Evolutionary conservation across 768 basidiomycete genomes (phyloP), one percentile per base, ranked within the genome.

Genomic region (Mycena belliarum): DNA sequence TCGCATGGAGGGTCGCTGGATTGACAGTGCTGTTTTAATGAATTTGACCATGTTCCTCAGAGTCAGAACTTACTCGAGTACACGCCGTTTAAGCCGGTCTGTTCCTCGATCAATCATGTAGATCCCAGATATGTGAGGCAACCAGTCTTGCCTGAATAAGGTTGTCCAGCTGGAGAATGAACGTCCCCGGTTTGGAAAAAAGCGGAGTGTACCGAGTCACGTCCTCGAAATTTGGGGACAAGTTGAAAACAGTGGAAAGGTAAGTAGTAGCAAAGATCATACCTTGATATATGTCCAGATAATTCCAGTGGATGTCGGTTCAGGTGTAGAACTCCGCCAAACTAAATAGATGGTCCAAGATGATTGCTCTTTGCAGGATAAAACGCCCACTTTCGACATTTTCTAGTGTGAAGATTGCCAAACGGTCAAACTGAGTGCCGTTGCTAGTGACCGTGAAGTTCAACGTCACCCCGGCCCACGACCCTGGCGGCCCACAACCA

Each of bases 321-420:
- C 90, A 0, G 89, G 85, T 18, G 90, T 92, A 0, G 88, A 90
- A 20, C 87, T 90, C 35, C 90, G 78, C 90, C 89, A 90, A 49
- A 45, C 40, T 28, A 48, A 26, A n/a, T n/a, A n/a, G n/a, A n/a
- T n/a, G n/a, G n/a, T n/a, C 33, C 15, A 20, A 23, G 28, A 42
- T 3, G 28, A 6, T 28, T 25, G 21, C 21, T 26, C 29, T 18
- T 10, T 6, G 40, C 21, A 55, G 45, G 38, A 24, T 45, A 33
- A 32, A 23, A 18, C 4, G 10, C 83, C 59, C 64, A 88, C 87
- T 89, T 69, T 91, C 90, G 8, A 88, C 87, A 65, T 89, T 85
- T 29, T 89, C 84, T 67, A 91, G 86, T 6, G 87, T 88, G 63
- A 93, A 88, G 16, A 85, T 80, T 2, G 82, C 87, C 7, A 90